A percentile compares a stretch with the other conserved stretches of the same genome.
These are phyloP conservation scores for Notholithocarpus densiflorus DNA, from an alignment of 306 rosid genomes.

Conservation along the genomic window DNA sequence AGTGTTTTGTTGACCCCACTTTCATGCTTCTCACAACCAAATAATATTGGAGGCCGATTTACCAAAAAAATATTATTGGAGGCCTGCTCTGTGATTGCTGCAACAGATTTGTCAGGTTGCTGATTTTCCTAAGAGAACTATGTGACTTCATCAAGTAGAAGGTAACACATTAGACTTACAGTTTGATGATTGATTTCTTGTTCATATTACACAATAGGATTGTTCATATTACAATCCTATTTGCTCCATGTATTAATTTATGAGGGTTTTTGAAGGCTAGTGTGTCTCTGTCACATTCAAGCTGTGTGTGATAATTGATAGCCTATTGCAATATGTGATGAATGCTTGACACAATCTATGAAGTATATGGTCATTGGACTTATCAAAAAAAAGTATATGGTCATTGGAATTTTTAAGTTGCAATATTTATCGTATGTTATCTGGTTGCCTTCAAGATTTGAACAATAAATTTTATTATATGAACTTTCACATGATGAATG, in stretches of 20 bases:
- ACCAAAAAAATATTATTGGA: too few relatives aligned
- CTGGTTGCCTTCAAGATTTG: not conserved
- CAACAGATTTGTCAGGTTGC: constrained; percentile 19
- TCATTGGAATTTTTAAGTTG: not conserved
- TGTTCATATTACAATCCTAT: not conserved
- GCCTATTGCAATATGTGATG: not conserved
- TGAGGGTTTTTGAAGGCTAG: not conserved
- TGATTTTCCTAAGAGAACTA: constrained; percentile 14
- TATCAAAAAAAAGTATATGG: too few relatives aligned
- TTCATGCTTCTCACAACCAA: not conserved
- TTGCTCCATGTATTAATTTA: not conserved
- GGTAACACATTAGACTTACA: constrained; percentile 27
- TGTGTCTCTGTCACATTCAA: not conserved
- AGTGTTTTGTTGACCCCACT: not conserved
- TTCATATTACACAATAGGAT: not conserved
- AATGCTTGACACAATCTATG: not conserved
- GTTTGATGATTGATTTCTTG: constrained; percentile 2
- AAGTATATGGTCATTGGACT: not conserved
- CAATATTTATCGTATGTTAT: not conserved
- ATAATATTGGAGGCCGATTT: not conserved
- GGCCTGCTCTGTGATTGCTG: constrained; percentile 16
- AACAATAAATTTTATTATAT: not conserved
- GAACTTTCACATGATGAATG: not conserved
- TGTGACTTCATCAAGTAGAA: constrained; percentile 19
- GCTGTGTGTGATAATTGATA: not conserved